Evolutionary conservation across 352 stramenopile genomes (phyloP), one percentile per base, ranked within the genome.

Genomic region (Globisporangium spinosum): DNA sequence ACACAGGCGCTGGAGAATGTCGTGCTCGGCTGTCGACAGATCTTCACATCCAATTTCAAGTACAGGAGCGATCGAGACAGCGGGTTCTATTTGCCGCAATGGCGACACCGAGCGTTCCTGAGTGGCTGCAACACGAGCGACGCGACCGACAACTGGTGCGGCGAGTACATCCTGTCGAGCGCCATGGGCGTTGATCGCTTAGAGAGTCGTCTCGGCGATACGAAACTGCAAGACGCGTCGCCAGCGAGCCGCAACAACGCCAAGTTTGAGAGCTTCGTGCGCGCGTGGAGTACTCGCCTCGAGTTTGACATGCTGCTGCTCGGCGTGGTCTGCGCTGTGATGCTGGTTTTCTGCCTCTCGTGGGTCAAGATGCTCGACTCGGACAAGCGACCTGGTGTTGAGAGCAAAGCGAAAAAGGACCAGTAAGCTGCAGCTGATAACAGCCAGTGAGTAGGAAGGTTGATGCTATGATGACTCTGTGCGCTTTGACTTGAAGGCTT

Each of bases 271-370:
- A 47, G 58, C 9, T 69, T 59, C 47, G 40, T 29, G 20, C 17
- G 10, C 15, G 64, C 64, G 55, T 69, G 64, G 64, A 20, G 17
- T 13, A 54, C 15, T 8, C 64, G 29, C 8, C 17, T 69, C 43
- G 64, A 69, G 22, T 69, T 69, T 23, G 64, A 69, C 29, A 20
- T 2, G 35, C 25, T 63, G 27, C 27, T 68, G 63, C 54, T 63
- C 23, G 17, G 53, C 38, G n/a, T 68, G 12, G 25, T 38, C 10
- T 27, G 63, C 7, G 13, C 13, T 4, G n/a, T 43, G 51, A 6
- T 60, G 34, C 34, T 67, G 22, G 10, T 61, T 22, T 35, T 45
- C 62, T 67, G 62, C 10, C 1, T 55, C 15, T 55, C 51, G 7
- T 68, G 51, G 35, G 47, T 20, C 1, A 49, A 60, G 35, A 62